These are phyloP conservation scores for Didymellaceae sp. DNA, from an alignment of 2,329 filamentous ascomycete species.

Conservation along the genomic window DNA sequence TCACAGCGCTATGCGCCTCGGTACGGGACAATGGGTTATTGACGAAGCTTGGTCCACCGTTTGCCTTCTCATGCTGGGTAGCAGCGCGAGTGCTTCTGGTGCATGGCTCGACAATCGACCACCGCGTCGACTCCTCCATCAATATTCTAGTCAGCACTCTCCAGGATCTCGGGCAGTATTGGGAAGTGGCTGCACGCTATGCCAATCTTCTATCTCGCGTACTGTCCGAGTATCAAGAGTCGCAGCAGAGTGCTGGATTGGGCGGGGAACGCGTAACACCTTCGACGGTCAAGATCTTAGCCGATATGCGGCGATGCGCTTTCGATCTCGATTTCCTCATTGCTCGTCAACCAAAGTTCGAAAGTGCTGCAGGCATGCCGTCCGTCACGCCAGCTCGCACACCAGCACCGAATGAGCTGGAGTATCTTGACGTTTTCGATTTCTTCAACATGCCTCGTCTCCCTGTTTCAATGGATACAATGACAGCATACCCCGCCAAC, in stretches of 20 bases:
- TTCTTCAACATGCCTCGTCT: conserved; percentile 91
- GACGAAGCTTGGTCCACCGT: conserved; percentile 82
- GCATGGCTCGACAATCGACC: conserved; percentile 87
- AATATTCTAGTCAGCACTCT: conserved; percentile 82
- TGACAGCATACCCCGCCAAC: conserved; percentile 36
- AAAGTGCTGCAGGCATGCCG: conserved; percentile 43
- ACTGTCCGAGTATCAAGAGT: conserved; percentile 83
- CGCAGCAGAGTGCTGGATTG: conserved; percentile 64
- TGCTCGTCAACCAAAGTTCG: conserved; percentile 71
- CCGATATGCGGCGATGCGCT: conserved; percentile 89
- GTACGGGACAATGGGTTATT: conserved; percentile 76
- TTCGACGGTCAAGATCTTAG: conserved; percentile 82
- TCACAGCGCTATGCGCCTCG: conserved; percentile 78
- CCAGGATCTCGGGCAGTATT: conserved; percentile 79
- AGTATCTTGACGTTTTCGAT: conserved; percentile 91
- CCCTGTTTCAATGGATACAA: conserved; percentile 50
- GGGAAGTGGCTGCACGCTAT: conserved; percentile 86
- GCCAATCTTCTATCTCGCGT: conserved; percentile 80
- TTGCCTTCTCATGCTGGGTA: conserved; percentile 93
- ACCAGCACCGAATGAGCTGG: conserved; percentile 80
- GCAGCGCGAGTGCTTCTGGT: conserved; percentile 85
- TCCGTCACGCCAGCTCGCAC: conserved; percentile 66
- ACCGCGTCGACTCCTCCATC: conserved; percentile 80
- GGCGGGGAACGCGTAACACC: conserved; percentile 78
- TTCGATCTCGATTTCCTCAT: conserved; percentile 92